Evolutionary conservation across 1,284 basidiomycete species (phyloP).

Genomic region (Marasmius oreades): DNA sequence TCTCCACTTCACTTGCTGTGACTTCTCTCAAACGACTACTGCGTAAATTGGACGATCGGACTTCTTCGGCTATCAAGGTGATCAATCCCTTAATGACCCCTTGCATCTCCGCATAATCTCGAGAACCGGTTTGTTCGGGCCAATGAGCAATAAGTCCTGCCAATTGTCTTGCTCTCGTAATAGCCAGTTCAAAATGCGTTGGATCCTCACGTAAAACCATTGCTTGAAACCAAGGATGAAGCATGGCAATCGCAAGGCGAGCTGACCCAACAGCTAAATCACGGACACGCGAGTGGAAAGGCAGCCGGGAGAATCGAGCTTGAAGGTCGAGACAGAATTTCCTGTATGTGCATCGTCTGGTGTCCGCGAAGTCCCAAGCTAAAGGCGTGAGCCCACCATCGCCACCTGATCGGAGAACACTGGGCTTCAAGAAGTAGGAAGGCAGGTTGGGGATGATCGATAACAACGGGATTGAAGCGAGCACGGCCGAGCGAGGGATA

Average conservation of each 20-base stretch:
- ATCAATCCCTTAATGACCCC: constrained; percentile 54
- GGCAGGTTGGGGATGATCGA: constrained; percentile 62
- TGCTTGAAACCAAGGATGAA: constrained; percentile 64
- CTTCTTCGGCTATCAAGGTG: constrained; percentile 59
- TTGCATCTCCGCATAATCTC: constrained; percentile 56
- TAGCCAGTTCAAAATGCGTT: constrained; percentile 37
- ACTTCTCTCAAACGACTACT: constrained; percentile 11
- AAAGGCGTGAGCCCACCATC: constrained; percentile 21
- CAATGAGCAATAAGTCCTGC: constrained; percentile 62
- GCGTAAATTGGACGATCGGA: constrained; percentile 44
- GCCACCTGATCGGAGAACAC: constrained; percentile 12
- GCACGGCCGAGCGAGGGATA: constrained; percentile 60
- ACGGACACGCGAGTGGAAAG: constrained; percentile 50
- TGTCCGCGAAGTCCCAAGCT: constrained; percentile 57
- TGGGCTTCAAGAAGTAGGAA: constrained; percentile 58
- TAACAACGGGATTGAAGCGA: constrained; percentile 65
- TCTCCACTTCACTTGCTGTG: constrained; percentile 31
- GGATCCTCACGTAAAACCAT: constrained; percentile 33
- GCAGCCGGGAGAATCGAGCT: constrained; percentile 52
- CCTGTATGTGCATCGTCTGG: constrained; percentile 53
- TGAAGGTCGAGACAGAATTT: constrained; percentile 69
- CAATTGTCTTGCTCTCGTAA: constrained; percentile 45
- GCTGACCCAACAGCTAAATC: constrained; percentile 67
- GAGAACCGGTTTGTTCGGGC: constrained; percentile 64
- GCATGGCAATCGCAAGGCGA: constrained; percentile 58